A percentile compares a stretch with the other conserved stretches of the same genome.
These are phyloP conservation scores for Physocladia obscura DNA, from an alignment of 192 early-diverging fungal genomes.

Conservation along the genomic window DNA sequence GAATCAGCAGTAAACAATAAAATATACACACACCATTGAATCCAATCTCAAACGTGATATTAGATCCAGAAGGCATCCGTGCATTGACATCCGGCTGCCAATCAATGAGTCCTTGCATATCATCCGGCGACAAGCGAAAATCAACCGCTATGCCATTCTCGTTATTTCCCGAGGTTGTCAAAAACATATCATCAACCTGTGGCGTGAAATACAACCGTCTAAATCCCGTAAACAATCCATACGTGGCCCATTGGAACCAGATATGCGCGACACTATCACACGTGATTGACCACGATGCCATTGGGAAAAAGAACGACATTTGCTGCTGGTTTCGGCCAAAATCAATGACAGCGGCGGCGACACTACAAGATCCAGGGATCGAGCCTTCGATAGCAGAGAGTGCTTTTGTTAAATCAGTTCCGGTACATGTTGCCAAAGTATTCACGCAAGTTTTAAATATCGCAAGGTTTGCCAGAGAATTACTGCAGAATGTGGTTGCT, in stretches of 20 bases:
- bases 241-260: conserved; percentile 51
- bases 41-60: conserved; percentile 32
- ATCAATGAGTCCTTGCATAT: conserved; percentile 27
- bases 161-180: conserved; percentile 10
- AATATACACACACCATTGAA: conserved; percentile 34
- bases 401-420: too few species aligned
- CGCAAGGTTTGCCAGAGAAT: too few species aligned
- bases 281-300: conserved; percentile 48
- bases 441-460: too few species aligned
- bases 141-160: conserved; percentile 7
- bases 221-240: conserved; percentile 43
- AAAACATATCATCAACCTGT: conserved; percentile 33
- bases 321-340: conserved; percentile 34
- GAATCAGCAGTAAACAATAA: background rate
- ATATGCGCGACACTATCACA: conserved; percentile 36
- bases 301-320: conserved; percentile 48
- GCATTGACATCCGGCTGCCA: conserved; percentile 40
- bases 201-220: conserved; percentile 47
- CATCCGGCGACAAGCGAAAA: conserved; percentile 32
- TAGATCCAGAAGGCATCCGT: background rate
- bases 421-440: too few species aligned
- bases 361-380: background rate
- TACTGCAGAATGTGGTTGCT: too few species aligned
- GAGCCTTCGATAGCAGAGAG: too few species aligned
- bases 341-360: conserved; percentile 15